Evolutionary conservation across 148 eudicot genomes (phyloP), one percentile per base, ranked within the genome.

Genomic region (Persicaria maculosa): DNA sequence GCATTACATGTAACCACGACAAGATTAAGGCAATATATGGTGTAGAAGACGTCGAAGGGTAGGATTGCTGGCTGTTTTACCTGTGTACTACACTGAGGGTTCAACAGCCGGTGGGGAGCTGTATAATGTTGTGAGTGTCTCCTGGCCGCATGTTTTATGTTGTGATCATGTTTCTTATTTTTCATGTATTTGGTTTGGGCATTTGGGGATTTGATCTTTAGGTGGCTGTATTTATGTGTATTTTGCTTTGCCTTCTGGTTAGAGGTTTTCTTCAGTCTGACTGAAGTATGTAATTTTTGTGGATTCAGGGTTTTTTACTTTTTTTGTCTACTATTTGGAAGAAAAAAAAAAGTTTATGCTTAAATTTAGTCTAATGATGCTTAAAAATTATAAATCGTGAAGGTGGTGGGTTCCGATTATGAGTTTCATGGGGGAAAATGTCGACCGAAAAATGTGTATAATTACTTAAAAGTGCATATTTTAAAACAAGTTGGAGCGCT

Each of bases 171-270:
- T 4, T 10, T 31, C 44, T 12, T 62, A 11, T 8, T 59, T 16
- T 44, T 48, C 12, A 4, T 62, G 11, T 62, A 62, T 62, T 62
- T 65, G 70, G 70, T 65, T 40, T 65, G 44, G 45, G 70, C 45
- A 36, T 65, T 65, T 17, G 70, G 45, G 19, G 40, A 31, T 40
- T 65, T 40, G 17, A 17, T 40, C 44, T 65, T n/a, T 65, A 65
- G 70, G 69, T 64, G 70, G 47, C 70, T 65, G 70, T 65, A 65
- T 65, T 45, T 65, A 65, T 65, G 15, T 43, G 7, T 46, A 36
- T 65, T 65, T 65, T 43, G 46, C 70, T 65, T 40, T 65, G 46
- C 46, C 0, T 14, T 65, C 43, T 20, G 70, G 46, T 31, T 62
- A 44, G 68, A 62, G 68, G 43, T 2, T 14, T 14, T 31, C 40